These are phyloP conservation scores for Glomus cerebriforme DNA, from an alignment of 192 early-diverging fungal species.

Conservation along the genomic window DNA sequence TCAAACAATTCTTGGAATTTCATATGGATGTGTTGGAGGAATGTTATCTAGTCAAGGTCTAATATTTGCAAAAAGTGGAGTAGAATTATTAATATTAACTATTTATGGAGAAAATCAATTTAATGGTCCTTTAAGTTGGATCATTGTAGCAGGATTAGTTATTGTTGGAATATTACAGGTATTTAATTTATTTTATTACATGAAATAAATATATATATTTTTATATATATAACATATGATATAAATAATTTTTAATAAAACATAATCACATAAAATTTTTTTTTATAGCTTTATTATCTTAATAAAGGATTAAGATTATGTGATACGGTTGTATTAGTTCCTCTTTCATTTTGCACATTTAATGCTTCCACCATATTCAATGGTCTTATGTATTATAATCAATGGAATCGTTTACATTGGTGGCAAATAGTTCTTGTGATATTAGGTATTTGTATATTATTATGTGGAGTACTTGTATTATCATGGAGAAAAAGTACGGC, in stretches of 20 bases:
- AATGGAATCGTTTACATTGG: slow-evolving; percentile 60
- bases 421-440: slow-evolving; percentile 68
- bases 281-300: slow-evolving; percentile 67
- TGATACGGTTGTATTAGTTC: slow-evolving; percentile 74
- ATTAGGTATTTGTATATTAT: slow-evolving; percentile 63
- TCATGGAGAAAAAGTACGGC: slow-evolving; percentile 50
- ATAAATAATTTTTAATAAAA: too few species aligned
- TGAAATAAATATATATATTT: neutral
- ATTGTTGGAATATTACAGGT: slow-evolving; percentile 58
- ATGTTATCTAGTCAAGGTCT: slow-evolving; percentile 74
- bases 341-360: slow-evolving; percentile 74
- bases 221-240: too few species aligned
- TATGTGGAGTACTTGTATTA: slow-evolving; percentile 65
- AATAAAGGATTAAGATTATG: slow-evolving; percentile 72
- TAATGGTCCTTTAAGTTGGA: slow-evolving; percentile 65
- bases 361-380: slow-evolving; percentile 74
- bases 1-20: slow-evolving; percentile 53
- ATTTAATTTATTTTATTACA: slow-evolving; percentile 9
- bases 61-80: slow-evolving; percentile 76
- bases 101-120: slow-evolving; percentile 66
- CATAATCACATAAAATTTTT: too few species aligned
- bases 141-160: slow-evolving; percentile 61
- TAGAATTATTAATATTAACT: slow-evolving; percentile 68
- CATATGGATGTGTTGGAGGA: slow-evolving; percentile 70
- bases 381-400: slow-evolving; percentile 77